Percentiles rank a stretch among this genome's conserved stretches.
These are phyloP conservation scores for Aurantiochytrium sp. DNA, from an alignment of 108 stramenopile genomes.

Conservation along the genomic window DNA sequence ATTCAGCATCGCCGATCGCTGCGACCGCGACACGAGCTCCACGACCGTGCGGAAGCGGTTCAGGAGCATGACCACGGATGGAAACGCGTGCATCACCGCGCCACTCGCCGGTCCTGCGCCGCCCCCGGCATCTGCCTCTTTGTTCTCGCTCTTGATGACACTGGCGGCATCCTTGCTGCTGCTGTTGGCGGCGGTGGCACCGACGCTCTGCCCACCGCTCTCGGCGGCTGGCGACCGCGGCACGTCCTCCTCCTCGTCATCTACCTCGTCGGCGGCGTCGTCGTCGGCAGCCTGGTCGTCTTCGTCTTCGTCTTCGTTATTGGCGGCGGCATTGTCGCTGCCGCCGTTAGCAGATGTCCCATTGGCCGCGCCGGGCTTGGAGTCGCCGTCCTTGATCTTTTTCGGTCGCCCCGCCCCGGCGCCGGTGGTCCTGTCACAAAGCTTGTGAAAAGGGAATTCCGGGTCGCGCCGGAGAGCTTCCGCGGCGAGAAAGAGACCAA, in stretches of 20 bases:
- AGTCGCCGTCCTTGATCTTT: background rate
- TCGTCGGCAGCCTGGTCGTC: slow-evolving; percentile 1
- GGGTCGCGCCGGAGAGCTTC: background rate
- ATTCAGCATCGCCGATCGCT: background rate
- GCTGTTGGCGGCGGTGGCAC: too few species aligned
- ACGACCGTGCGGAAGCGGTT: background rate
- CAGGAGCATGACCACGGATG: background rate
- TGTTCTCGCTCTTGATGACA: too few species aligned
- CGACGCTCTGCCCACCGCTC: too few species aligned
- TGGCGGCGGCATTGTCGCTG: too few species aligned
- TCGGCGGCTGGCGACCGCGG: too few species aligned
- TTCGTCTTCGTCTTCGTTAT: background rate
- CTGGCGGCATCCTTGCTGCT: too few species aligned
- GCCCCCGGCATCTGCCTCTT: too few species aligned
- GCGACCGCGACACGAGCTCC: background rate
- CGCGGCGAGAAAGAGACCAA: background rate
- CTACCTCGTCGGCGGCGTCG: background rate
- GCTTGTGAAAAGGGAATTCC: background rate
- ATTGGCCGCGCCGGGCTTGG: too few species aligned
- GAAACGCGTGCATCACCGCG: background rate
- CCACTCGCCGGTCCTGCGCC: background rate
- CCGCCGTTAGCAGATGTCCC: too few species aligned
- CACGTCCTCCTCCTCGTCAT: background rate
- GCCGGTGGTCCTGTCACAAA: background rate
- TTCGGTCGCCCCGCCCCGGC: background rate